These are phyloP conservation scores for Nidularia sp. DNA, from an alignment of 768 basidiomycete species.

Conservation along the genomic window DNA sequence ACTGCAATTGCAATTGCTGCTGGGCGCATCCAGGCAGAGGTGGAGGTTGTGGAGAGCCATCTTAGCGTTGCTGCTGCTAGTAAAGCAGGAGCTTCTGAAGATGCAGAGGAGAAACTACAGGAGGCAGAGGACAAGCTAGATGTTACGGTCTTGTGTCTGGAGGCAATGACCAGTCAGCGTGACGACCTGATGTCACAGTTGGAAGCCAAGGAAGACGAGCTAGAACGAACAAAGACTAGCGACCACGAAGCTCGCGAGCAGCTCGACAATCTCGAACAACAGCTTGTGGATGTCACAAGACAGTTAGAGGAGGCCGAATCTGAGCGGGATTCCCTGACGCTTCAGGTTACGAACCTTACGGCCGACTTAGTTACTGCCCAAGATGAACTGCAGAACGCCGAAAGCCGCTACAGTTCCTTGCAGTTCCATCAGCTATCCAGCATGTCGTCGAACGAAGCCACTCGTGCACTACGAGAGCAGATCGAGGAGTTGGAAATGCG, in stretches of 20 bases:
- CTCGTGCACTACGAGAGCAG: slow-evolving; percentile 53
- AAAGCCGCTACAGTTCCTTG: slow-evolving; percentile 56
- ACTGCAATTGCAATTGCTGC: slow-evolving; percentile 33
- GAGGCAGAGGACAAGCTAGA: slow-evolving; percentile 29
- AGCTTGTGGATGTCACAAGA: slow-evolving; percentile 38
- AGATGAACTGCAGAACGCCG: slow-evolving; percentile 50
- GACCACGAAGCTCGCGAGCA: slow-evolving; percentile 30
- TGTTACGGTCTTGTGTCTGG: slow-evolving; percentile 24
- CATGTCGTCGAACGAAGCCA: slow-evolving; percentile 56
- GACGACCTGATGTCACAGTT: slow-evolving; percentile 31
- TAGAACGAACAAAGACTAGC: slow-evolving; percentile 24
- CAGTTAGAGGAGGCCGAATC: slow-evolving; percentile 56
- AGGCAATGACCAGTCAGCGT: slow-evolving; percentile 28
- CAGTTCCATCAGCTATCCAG: slow-evolving; percentile 64
- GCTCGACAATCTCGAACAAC: slow-evolving; percentile 37
- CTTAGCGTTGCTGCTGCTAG: neutral
- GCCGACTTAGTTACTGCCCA: slow-evolving; percentile 51
- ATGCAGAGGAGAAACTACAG: slow-evolving; percentile 17
- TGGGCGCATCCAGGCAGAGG: slow-evolving; percentile 26
- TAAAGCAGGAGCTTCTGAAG: neutral
- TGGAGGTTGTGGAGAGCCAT: neutral
- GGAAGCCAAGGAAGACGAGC: slow-evolving; percentile 23
- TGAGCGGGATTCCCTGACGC: slow-evolving; percentile 60
- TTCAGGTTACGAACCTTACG: slow-evolving; percentile 62
- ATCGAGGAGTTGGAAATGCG: slow-evolving; percentile 68